A percentile compares a stretch with the other conserved stretches of the same genome.
Evolutionary conservation across 371 early-diverging fungal genomes (phyloP).

Genomic region (Umbelopsis sp.): DNA sequence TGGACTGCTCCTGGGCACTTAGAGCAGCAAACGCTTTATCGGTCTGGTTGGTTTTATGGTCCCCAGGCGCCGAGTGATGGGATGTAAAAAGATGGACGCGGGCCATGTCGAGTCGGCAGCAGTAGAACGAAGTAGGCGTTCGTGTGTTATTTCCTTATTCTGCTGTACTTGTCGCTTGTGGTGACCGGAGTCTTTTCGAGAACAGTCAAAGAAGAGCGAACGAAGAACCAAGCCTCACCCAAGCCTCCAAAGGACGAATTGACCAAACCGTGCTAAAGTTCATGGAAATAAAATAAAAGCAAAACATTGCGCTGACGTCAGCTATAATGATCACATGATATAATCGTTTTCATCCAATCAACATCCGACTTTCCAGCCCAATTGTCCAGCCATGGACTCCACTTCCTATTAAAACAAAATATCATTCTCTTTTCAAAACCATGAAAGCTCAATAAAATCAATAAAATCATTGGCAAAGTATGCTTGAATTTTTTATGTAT

Average conservation of each 20-base stretch:
- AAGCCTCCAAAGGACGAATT: constrained; percentile 31
- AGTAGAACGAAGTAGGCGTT: constrained; percentile 11
- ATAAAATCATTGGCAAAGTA: too few relatives aligned
- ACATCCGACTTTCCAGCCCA: neutral
- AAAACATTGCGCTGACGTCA: constrained; percentile 1
- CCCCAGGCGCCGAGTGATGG: constrained; percentile 23
- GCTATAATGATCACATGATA: neutral
- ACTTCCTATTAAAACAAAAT: too few relatives aligned
- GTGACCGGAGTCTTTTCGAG: constrained; percentile 35
- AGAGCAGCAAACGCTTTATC: constrained; percentile 11
- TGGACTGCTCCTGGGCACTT: constrained; percentile 12
- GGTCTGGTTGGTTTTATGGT: constrained; percentile 20
- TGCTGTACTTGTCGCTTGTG: constrained; percentile 6
- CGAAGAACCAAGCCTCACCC: constrained; percentile 39
- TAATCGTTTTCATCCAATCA: neutral
- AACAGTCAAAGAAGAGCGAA: constrained; percentile 31
- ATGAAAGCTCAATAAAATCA: too few relatives aligned
- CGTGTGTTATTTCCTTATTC: constrained; percentile 12
- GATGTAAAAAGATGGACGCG: constrained; percentile 44
- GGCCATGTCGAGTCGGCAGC: constrained; percentile 30
- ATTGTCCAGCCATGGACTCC: too few relatives aligned
- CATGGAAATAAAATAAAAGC: constrained; percentile 6
- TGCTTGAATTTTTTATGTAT: too few relatives aligned
- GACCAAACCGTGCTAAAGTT: neutral
- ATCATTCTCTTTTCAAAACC: too few relatives aligned